Percentiles rank a stretch among this genome's conserved stretches.
phyloP scores from a whole-genome alignment of 495 filamentous ascomycete species.

The Aspergillus ostianus region DNA sequence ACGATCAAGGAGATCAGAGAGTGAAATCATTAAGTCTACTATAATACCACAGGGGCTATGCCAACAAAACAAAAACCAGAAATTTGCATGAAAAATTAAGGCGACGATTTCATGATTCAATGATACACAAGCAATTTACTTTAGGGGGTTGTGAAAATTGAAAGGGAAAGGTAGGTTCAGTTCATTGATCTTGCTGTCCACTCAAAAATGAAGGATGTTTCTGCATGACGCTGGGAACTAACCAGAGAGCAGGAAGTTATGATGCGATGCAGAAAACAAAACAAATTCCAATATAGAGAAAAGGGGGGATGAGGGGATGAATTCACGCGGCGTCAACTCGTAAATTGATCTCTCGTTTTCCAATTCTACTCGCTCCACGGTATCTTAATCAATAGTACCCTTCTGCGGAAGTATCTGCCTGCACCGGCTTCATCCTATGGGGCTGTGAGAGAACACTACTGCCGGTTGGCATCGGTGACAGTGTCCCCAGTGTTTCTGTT shows the following conservation, averaged over 20 bases:
- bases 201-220: not conserved
- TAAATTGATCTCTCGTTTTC: not conserved
- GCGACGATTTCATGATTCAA: not conserved
- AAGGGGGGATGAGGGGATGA: not conserved
- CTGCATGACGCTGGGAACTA: not conserved
- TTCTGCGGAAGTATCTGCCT: not conserved
- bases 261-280: not conserved
- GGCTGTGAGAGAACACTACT: not conserved
- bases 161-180: not conserved
- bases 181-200: not conserved
- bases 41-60: not conserved
- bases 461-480: not conserved
- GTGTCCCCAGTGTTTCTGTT: not conserved
- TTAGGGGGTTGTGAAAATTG: not conserved
- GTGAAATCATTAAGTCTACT: constrained; percentile 20
- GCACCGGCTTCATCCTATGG: not conserved
- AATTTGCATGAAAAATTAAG: not conserved
- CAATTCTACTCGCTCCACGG: not conserved
- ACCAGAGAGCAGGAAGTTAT: not conserved
- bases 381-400: not conserved
- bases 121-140: not conserved
- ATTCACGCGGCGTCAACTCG: not conserved
- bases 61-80: not conserved
- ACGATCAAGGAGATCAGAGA: constrained; percentile 47
- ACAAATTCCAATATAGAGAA: not conserved